phyloP scores from a whole-genome alignment of 768 basidiomycete genomes.

The Serendipita sp. region DNA sequence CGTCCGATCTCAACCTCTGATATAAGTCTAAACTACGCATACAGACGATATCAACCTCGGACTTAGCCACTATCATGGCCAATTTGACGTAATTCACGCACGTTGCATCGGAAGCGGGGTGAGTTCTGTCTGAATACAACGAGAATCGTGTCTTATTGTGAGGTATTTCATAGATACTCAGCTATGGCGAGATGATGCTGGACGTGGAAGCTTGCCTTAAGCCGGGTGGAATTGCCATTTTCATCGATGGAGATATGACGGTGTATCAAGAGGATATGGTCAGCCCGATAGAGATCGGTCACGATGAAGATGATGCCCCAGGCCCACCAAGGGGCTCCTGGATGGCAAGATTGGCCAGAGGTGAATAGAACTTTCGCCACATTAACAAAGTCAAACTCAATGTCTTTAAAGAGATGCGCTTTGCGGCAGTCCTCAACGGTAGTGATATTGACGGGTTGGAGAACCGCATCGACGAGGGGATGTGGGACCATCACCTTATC shows the following conservation, averaged over 20 bases:
- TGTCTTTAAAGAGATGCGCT: neutral
- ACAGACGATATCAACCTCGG: slow-evolving; percentile 40
- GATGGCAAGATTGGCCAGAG: neutral
- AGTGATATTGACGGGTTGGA: neutral
- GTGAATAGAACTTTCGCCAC: neutral
- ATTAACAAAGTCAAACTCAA: neutral
- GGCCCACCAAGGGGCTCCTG: neutral
- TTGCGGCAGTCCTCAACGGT: neutral
- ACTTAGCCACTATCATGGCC: slow-evolving; percentile 29
- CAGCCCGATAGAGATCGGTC: neutral
- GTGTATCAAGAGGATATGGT: slow-evolving; percentile 1
- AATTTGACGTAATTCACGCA: slow-evolving; percentile 56
- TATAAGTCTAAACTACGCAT: slow-evolving; percentile 35
- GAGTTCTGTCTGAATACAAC: slow-evolving; percentile 16
- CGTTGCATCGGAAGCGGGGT: slow-evolving; percentile 54
- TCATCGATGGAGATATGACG: slow-evolving; percentile 41
- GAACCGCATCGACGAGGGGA: neutral
- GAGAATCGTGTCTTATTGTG: slow-evolving; percentile 9
- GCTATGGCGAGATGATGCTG: slow-evolving; percentile 42
- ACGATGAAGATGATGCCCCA: neutral
- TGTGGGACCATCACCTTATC: neutral
- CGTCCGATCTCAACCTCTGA: neutral
- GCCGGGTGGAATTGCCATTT: slow-evolving; percentile 50
- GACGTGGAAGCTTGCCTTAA: slow-evolving; percentile 52
- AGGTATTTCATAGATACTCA: slow-evolving; percentile 31